Evolutionary conservation across 1,139 yeast species (phyloP), one percentile per base, ranked within the genome.

Genomic region (Yamadazyma dushanensis): DNA sequence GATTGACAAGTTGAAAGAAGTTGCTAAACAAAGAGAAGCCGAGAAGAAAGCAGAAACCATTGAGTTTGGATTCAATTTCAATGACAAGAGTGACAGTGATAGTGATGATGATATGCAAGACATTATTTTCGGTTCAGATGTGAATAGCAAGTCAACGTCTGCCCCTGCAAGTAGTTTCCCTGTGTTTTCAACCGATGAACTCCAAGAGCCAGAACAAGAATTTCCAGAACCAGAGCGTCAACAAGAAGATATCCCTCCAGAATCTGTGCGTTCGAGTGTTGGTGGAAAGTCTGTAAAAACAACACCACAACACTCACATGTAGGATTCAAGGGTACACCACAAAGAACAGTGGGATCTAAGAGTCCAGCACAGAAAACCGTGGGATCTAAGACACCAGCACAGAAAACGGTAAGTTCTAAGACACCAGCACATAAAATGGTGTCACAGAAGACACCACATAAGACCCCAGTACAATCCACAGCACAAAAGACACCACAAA

Each of bases 11-110:
- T 38, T 61, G 2, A 25, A 53, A 15, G 50, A 46, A 16, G 62
- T 57, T 25, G 53, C 50, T 34, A 57, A 53, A 2, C 38, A 41
- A 18, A 46, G 48, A 32, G 53, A 49, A 21, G 40, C 45, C 23
- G 51, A 50, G 37, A 42, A 44, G 34, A 50, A 47, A 26, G 40
- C 45, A 8, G 40, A 43, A 43, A 49, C 36, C 49, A 54, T 59
- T 30, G 60, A 61, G 26, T 58, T 62, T 43, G 64, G 64, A 4
- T 64, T 66, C 43, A 53, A 56, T 31, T 63, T 64, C 44, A 51
- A 56, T 18, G 18, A 33, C 30, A 25, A 50, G 34, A 47, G 46
- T 28, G 53, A 54, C 23, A 42, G 38, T 25, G 51, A 46, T 25
- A 44, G 45, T 38, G 52, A 49, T 14, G 46, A 38, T 16, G 46